phyloP scores from a whole-genome alignment of 2,329 filamentous ascomycete genomes.

The Fusarium ambrosium region DNA sequence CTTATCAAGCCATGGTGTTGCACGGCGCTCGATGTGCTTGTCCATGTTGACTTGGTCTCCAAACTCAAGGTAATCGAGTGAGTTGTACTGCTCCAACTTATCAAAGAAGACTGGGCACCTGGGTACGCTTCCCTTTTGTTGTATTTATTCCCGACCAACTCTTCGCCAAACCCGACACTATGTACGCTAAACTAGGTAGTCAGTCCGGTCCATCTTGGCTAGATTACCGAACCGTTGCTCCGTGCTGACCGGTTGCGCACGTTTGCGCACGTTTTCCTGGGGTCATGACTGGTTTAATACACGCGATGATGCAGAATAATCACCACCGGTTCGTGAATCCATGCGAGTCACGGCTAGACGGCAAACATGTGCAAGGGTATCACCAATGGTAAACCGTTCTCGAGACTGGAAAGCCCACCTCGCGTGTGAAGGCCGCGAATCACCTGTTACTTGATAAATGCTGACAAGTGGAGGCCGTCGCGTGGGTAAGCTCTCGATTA shows the following conservation, averaged over 20 bases:
- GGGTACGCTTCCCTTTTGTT: background rate
- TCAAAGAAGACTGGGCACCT: background rate
- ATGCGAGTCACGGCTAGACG: background rate
- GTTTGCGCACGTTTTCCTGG: background rate
- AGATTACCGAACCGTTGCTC: background rate
- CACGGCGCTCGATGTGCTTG: background rate
- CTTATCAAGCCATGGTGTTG: background rate
- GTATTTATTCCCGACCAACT: background rate
- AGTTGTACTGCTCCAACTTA: background rate
- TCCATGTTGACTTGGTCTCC: background rate
- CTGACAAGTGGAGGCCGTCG: background rate
- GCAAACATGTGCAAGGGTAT: background rate
- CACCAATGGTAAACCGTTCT: background rate
- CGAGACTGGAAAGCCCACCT: background rate
- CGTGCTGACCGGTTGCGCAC: background rate
- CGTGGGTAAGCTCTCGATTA: background rate
- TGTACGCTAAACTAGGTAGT: background rate
- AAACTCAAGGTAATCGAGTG: background rate
- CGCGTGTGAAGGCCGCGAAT: background rate
- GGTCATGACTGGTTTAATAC: background rate
- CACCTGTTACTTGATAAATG: background rate
- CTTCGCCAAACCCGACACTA: background rate
- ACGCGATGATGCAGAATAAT: background rate
- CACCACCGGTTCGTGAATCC: background rate
- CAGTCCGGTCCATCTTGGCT: background rate